These are phyloP conservation scores for Acorus calamus DNA, from an alignment of 106 monocot genomes.

Conservation along the genomic window DNA sequence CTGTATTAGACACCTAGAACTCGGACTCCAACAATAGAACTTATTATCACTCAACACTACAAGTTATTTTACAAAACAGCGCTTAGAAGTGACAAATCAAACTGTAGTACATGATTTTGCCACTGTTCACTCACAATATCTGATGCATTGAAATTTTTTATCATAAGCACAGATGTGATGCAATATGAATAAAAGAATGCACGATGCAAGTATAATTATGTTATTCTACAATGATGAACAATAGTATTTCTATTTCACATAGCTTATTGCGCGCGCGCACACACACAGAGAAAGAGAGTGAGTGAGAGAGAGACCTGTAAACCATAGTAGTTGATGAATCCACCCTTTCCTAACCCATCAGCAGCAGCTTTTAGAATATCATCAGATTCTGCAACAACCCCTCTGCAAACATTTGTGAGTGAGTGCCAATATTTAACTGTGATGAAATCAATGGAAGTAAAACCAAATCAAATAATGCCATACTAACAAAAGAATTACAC, in stretches of 20 bases:
- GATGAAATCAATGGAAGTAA: not conserved
- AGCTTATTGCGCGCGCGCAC: not conserved
- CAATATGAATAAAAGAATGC: too few species aligned
- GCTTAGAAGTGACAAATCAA: too few species aligned
- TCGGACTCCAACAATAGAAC: too few species aligned
- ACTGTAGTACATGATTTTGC: too few species aligned
- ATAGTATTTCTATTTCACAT: not conserved
- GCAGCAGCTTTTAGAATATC: slow-evolving; percentile 62
- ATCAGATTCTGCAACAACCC: slow-evolving; percentile 71
- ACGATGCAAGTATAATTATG: too few species aligned
- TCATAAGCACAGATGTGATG: too few species aligned
- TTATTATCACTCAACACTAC: too few species aligned
- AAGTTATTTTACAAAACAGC: too few species aligned
- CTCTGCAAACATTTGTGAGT: slow-evolving; percentile 25
- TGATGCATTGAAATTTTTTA: too few species aligned
- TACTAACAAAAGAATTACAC: not conserved
- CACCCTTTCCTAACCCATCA: slow-evolving; percentile 57
- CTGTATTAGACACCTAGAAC: not conserved
- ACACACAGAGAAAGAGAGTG: not conserved
- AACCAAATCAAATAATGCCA: not conserved
- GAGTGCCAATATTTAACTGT: not conserved
- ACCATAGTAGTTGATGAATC: slow-evolving; percentile 96
- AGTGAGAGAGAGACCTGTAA: slow-evolving; percentile 43
- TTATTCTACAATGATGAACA: too few species aligned
- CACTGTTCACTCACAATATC: too few species aligned